Base-by-base conservation (phyloP, 495 filamentous ascomycete genomes). In the Penicillium lagena region DNA sequence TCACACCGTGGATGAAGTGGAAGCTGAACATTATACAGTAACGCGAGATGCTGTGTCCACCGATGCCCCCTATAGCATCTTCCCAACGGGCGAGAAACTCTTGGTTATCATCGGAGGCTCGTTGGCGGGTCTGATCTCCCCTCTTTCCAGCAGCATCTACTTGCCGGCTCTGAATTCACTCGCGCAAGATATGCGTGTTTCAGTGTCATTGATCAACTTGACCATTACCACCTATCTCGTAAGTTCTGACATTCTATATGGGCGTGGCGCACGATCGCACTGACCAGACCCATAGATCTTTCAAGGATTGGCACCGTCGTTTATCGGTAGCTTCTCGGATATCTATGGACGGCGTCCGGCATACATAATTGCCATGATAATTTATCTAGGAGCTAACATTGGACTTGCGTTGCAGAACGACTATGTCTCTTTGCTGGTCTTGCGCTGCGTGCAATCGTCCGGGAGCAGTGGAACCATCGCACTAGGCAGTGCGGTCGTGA, bases 301-400 rank as follows among this genome's bases (percentile, higher is more conserved):
- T 15, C 73, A 77, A 56, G 75, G 64, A 7, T 44, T 80, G 7
- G 63, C 68, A 4, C 74, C 77, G 1, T 63, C 66, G 0, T 63
- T 80, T 43, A 64, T 71, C 7, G 74, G 60, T 7, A 59, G 56
- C 11, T 68, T 77, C 34, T 68, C 75, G 1, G 77, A 80, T 51
- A 50, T 45, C 10, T 42, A 67, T 12, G 75, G 77, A 7, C 62
- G 77, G 7, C 62, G 75, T 0, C 70, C 68, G 4, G 63, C 65
- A 9, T 74, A 71, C 42, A 40, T 78, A 12, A 52, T 67, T 8
- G 55, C 55, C 12, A 70, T 78, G 35, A 45, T 45, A 29, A 56
- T 76, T 43, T 79, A 73, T 54, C 46, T 72, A 11, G 63, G 45
- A 2, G 68, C 68, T 1, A 76, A 71, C 42, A 70, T 79, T 29